Conservation (phyloP, 352 stramenopile genomes). For the Globisporangium echinulatum region DNA sequence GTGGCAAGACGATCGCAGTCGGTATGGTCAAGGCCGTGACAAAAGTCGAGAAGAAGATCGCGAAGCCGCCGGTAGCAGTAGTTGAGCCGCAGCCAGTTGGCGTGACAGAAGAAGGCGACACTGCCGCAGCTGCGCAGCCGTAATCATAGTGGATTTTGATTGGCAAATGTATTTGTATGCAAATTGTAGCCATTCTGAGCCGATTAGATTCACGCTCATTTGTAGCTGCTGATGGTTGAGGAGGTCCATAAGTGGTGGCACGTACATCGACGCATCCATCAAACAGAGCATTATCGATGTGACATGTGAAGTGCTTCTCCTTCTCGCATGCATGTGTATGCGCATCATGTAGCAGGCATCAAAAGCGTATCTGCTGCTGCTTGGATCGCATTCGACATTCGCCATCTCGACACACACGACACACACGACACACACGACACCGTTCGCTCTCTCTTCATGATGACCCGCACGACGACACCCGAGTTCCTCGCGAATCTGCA, state of each 20-base stretch:
- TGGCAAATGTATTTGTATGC: neutral
- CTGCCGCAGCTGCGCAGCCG: neutral
- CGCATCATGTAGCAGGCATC: neutral
- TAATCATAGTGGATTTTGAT: neutral
- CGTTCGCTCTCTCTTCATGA: neutral
- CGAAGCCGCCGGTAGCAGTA: neutral
- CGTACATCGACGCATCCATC: neutral
- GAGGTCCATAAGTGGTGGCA: too few species aligned
- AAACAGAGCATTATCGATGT: neutral
- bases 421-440: neutral
- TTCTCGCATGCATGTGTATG: too few species aligned
- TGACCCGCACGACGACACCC: constrained; percentile 16
- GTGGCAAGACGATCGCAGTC: constrained; percentile 95
- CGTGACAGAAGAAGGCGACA: too few species aligned
- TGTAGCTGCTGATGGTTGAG: neutral
- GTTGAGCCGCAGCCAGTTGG: too few species aligned
- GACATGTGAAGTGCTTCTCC: too few species aligned
- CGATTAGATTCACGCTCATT: neutral
- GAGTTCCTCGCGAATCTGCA: constrained; percentile 37
- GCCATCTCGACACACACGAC: neutral
- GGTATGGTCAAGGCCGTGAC: constrained; percentile 95
- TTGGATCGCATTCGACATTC: neutral
- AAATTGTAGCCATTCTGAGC: neutral
- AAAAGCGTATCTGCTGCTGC: neutral
- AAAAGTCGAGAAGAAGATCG: constrained; percentile 62